Base-by-base conservation (phyloP, 208 protist species). In the Crithidia sp. region DNA sequence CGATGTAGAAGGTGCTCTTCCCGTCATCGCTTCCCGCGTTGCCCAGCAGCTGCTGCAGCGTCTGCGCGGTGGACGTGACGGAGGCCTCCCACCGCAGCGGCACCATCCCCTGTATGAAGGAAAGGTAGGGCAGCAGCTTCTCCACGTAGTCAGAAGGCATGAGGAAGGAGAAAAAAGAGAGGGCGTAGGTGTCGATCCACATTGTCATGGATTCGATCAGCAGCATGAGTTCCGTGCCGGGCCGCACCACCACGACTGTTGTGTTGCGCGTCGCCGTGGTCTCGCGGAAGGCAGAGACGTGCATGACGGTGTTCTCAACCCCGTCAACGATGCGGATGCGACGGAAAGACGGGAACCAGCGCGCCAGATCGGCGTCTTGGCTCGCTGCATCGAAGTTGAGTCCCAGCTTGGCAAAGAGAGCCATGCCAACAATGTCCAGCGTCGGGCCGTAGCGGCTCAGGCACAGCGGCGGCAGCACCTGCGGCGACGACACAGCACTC, bases 391-490 rank as follows among this genome's bases (percentile, higher is more conserved):
- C 70, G 16, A 36, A 17, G 59, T 87, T 88, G 64, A 90, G 67
- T 13, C 77, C 78, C 6, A 94, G 45, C 60, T 90, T 92, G 2
- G 87, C 81, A 50, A 94, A 86, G 44, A 90, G 79, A 2, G 85
- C 82, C 71, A 92, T 84, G 61, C 74, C 83, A 1, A 88, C 62
- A 53, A 92, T 77, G 54, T 89, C 81, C 8, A 94, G 19, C 2
- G 53, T 71, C 8, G 62, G 41, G 2, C 78, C 66, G 58, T 86
- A 89, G 40, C 73, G 73, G 16, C 61, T 28, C 40, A 68, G 71
- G 78, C 87, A 92, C 16, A 91, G 37, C 16, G 84, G 81, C 13
- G 82, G 63, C 58, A 77, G n/a, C 5, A 7, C 37, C 10, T 54
- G 17, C 43, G 19, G 49, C 7, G 45, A 7, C 44, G 7, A 76